Conservation (phyloP, 805 yeast genomes). For the Maudiozyma serrabonitensis region DNA sequence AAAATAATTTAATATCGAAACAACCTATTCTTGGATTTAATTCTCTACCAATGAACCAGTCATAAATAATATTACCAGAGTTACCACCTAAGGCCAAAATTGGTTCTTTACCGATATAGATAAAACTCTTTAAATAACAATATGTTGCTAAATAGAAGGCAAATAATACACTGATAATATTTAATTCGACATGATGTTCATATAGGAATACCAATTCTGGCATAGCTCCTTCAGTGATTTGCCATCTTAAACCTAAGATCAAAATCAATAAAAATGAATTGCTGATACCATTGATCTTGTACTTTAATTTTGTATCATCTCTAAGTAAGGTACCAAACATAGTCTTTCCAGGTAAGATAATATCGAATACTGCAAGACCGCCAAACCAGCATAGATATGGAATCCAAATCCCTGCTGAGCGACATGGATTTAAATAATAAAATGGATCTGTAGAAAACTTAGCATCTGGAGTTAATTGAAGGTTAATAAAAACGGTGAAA, state of each 20-base stretch:
- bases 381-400: conserved; percentile 69
- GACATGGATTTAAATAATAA: conserved; percentile 35
- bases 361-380: conserved; percentile 52
- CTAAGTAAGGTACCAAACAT: conserved; percentile 61
- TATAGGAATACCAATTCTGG: conserved; percentile 79
- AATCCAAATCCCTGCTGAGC: conserved; percentile 39
- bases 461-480: conserved; percentile 45
- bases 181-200: conserved; percentile 55
- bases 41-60: conserved; percentile 97
- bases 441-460: not conserved
- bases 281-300: conserved; percentile 74
- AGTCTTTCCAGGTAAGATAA: conserved; percentile 53
- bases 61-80: conserved; percentile 63
- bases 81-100: conserved; percentile 84
- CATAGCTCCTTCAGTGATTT: conserved; percentile 40
- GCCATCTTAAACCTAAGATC: conserved; percentile 43
- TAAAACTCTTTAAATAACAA: conserved; percentile 59
- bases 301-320: conserved; percentile 61
- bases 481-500: conserved; percentile 48
- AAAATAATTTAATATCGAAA: conserved; percentile 82
- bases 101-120: conserved; percentile 46
- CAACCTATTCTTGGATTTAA: conserved; percentile 75
- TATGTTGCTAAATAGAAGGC: conserved; percentile 52
- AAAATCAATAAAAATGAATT: conserved; percentile 36
- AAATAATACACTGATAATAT: conserved; percentile 52